Conservation (phyloP, 129 eudicot species). For the Flaveria sonorensis region DNA sequence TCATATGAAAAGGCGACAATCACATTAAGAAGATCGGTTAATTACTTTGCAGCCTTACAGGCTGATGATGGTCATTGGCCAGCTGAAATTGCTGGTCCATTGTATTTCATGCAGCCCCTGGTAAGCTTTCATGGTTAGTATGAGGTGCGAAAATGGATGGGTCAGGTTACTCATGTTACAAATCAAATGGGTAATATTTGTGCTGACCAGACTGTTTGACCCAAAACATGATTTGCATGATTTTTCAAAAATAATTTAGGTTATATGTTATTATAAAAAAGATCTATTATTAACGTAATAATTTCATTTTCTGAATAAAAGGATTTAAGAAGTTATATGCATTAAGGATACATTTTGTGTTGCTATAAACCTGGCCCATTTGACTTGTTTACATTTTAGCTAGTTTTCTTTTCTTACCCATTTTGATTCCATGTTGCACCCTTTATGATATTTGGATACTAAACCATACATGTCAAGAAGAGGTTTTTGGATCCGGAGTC, state of each 20-base stretch:
- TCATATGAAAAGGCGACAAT: slow-evolving; percentile 56
- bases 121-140: slow-evolving; percentile 28
- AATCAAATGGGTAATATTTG: not conserved
- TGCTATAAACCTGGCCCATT: not conserved
- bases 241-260: too few species aligned
- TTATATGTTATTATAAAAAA: too few species aligned
- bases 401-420: not conserved
- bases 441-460: too few species aligned
- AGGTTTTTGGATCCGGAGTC: too few species aligned
- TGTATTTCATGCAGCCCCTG: slow-evolving; percentile 79
- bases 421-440: too few species aligned
- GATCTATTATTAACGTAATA: too few species aligned
- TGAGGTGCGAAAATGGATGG: not conserved
- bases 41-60: slow-evolving; percentile 71
- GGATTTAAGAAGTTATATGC: not conserved
- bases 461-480: too few species aligned
- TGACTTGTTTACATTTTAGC: not conserved
- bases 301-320: not conserved
- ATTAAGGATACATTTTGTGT: not conserved
- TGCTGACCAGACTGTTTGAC: not conserved
- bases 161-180: not conserved
- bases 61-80: slow-evolving; percentile 92
- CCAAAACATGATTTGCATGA: not conserved
- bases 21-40: slow-evolving; percentile 57
- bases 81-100: slow-evolving; percentile 79